Conservation (phyloP, 1,284 basidiomycete genomes). For the Cutaneotrichosporon sp. region DNA sequence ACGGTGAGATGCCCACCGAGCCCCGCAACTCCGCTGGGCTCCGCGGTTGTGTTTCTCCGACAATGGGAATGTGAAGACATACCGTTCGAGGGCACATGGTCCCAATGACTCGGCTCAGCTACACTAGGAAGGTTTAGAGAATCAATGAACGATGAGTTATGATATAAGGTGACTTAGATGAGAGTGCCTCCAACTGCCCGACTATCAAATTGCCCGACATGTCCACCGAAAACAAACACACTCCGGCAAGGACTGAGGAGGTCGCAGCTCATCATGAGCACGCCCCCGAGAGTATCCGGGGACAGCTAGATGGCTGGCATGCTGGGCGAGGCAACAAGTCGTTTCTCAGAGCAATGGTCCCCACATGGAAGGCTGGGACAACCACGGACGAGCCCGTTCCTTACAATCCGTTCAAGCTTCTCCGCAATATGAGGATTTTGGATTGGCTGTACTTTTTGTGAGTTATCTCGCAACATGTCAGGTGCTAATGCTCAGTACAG, state of each 20-base stretch:
- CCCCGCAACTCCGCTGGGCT: no score
- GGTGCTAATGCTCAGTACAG: conserved; percentile 55
- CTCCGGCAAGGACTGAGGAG: background rate
- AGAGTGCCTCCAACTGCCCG: no score
- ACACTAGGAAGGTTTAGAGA: no score
- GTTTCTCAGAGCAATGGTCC: conserved; percentile 32
- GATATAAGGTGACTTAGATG: no score
- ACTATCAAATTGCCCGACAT: no score
- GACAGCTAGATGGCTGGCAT: conserved; percentile 39
- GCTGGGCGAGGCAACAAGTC: conserved; percentile 27
- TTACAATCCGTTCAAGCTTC: conserved; percentile 45
- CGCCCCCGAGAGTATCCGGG: conserved; percentile 17
- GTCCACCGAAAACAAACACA: no score
- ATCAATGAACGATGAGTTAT: no score
- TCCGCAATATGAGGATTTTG: conserved; percentile 49
- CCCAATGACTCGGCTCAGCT: no score
- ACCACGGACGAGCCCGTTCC: conserved; percentile 14
- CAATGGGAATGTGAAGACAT: no score
- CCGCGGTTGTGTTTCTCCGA: no score
- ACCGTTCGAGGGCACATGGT: no score
- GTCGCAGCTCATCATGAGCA: background rate
- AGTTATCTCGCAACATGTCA: conserved; percentile 51
- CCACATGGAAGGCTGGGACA: conserved; percentile 15
- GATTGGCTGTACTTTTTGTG: conserved; percentile 54
- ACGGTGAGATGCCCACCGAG: no score